Evolutionary conservation across 2,329 filamentous ascomycete genomes (phyloP), one percentile per base, ranked within the genome.

Genomic region (Alternaria gaisen): DNA sequence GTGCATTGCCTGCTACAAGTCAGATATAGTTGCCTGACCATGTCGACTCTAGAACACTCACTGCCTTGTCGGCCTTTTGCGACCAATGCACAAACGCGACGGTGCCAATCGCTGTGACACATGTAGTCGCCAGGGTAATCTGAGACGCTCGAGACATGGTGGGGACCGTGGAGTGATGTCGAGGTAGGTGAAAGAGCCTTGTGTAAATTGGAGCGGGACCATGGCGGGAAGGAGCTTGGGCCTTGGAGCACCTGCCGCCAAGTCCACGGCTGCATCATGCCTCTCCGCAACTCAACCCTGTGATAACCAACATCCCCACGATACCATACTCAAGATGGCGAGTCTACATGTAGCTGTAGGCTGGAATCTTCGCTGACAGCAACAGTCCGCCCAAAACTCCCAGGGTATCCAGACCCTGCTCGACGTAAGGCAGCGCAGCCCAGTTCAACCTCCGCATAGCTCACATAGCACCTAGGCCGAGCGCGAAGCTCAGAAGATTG

Each of bases 401-500:
- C 90, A 92, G 77, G 95, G 95, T 82, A 99, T 99, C 80, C 94
- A 98, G 84, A 98, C 94, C 79, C 90, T 99, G 77, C 93, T 99
- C 83, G 95, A 98, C 83, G 95, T 99, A 91, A 76, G 91, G 79
- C 63, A 43, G 41, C 61, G 62, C 72, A 72, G 63, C 70, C 73
- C 72, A 71, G 70, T 56, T 52, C 56, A 24, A 63, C 51, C 57
- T 51, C 53, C 56, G 58, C 46, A 43, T 63, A 74, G 77, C 80
- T 84, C 69, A 84, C 76, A 65, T 57, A 65, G 41, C 55, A 67
- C 56, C 70, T 71, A 98, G 94, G 94, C 95, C 74, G 95, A 99
- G 87, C 91, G 93, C 82, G 94, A 98, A 82, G 95, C 95, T 64
- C 94, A 97, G 83, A 97, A 97, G 87, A 99, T 99, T 80, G 94